These are phyloP conservation scores for Geum urbanum DNA, from an alignment of 306 rosid genomes.

Conservation along the genomic window DNA sequence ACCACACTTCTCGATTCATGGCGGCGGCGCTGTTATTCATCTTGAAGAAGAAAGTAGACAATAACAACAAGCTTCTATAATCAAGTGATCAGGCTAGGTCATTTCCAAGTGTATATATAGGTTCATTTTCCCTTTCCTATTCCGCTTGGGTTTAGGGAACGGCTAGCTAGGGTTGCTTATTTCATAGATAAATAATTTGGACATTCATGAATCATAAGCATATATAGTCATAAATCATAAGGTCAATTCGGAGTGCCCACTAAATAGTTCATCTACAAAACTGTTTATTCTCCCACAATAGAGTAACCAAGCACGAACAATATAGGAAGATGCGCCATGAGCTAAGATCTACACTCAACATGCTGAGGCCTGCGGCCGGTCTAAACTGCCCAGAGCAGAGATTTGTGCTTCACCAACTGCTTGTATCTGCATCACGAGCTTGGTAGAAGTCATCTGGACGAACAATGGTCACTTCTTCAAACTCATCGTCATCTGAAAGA, in stretches of 20 bases:
- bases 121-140: too few species aligned
- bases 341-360: conserved; percentile 7
- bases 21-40: too few species aligned
- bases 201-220: background rate
- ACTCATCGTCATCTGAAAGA: conserved; percentile 68
- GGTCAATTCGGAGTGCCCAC: background rate
- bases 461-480: conserved; percentile 70
- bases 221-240: background rate
- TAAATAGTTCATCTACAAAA: conserved; percentile 5
- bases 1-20: too few species aligned
- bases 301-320: conserved; percentile 1
- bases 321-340: background rate
- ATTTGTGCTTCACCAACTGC: conserved; percentile 46
- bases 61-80: too few species aligned
- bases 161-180: background rate
- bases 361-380: conserved; percentile 14
- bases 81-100: too few species aligned
- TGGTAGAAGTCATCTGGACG: conserved; percentile 65
- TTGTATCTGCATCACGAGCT: conserved; percentile 60
- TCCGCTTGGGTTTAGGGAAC: too few species aligned
- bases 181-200: background rate
- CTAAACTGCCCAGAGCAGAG: background rate
- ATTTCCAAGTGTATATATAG: too few species aligned
- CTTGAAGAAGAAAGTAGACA: too few species aligned
- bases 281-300: conserved; percentile 14